Evolutionary conservation across 192 early-diverging fungal species (phyloP).

Genomic region (Diversispora eburnea): DNA sequence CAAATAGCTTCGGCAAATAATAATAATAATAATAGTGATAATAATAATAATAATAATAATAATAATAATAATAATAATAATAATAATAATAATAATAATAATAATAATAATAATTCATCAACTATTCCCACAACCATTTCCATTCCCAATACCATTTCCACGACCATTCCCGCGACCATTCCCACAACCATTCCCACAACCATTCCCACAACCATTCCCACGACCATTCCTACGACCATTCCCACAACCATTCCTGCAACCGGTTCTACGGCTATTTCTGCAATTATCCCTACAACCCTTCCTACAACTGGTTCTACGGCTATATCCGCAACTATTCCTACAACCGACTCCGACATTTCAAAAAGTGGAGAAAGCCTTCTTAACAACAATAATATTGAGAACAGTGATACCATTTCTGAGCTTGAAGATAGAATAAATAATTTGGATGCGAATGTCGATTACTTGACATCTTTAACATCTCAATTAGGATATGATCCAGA

Average conservation of each 20-base stretch:
- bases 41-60: background rate
- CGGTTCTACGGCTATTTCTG: background rate
- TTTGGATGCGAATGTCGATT: conserved; percentile 14
- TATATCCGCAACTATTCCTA: background rate
- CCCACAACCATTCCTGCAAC: background rate
- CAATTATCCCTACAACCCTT: background rate
- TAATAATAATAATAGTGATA: background rate
- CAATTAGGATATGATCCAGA: conserved; percentile 23
- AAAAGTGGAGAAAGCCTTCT: background rate
- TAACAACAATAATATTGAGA: background rate
- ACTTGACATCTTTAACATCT: conserved; percentile 5
- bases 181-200: background rate
- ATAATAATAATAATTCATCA: too few relatives aligned
- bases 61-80: too few relatives aligned
- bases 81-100: too few relatives aligned
- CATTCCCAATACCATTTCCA: too few relatives aligned
- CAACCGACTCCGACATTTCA: background rate
- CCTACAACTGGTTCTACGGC: background rate
- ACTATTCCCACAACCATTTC: background rate
- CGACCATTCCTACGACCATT: background rate
- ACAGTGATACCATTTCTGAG: conserved; percentile 1
- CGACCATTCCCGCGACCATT: background rate
- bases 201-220: background rate
- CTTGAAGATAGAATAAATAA: conserved; percentile 14
- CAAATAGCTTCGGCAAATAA: background rate